These are phyloP conservation scores for Cavenderia fasciculata DNA, from an alignment of 78 protist genomes.

Conservation along the genomic window DNA sequence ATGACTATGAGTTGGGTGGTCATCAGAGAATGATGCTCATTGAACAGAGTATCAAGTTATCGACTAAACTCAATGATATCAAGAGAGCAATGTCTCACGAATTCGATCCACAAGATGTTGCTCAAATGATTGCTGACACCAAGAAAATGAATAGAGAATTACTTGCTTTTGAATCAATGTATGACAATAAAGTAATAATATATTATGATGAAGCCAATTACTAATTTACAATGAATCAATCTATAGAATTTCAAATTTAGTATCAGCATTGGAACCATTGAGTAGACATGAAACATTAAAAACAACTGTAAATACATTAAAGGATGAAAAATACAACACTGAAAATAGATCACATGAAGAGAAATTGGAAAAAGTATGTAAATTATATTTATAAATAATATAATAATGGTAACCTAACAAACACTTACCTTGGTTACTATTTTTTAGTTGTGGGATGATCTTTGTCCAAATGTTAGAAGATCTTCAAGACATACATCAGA, in stretches of 20 bases:
- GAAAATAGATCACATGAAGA: conserved; percentile 26
- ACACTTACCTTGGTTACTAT: too few relatives aligned
- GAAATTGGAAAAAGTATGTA: conserved; percentile 4
- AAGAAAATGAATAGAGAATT: conserved; percentile 10
- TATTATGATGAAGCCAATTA: not conserved
- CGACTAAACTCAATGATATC: not conserved
- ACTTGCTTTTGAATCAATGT: conserved; percentile 51
- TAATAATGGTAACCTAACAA: not conserved
- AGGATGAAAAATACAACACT: not conserved
- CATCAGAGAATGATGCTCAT: conserved; percentile 5
- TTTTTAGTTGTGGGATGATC: conserved; percentile 17
- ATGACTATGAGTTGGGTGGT: not conserved
- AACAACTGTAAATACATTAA: not conserved
- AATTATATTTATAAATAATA: not conserved
- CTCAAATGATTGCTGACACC: conserved; percentile 10
- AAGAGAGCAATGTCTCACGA: not conserved
- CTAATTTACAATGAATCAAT: not conserved
- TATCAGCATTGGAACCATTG: conserved; percentile 58
- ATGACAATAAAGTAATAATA: not conserved
- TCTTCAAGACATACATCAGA: conserved; percentile 15
- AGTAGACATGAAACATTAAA: conserved; percentile 1
- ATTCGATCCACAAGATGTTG: conserved; percentile 29
- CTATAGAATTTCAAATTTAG: conserved; percentile 43
- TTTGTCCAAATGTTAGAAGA: conserved; percentile 30
- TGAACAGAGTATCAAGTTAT: not conserved